Conservation (phyloP, 106 monocot species). For the Dioscorea dumetorum region DNA sequence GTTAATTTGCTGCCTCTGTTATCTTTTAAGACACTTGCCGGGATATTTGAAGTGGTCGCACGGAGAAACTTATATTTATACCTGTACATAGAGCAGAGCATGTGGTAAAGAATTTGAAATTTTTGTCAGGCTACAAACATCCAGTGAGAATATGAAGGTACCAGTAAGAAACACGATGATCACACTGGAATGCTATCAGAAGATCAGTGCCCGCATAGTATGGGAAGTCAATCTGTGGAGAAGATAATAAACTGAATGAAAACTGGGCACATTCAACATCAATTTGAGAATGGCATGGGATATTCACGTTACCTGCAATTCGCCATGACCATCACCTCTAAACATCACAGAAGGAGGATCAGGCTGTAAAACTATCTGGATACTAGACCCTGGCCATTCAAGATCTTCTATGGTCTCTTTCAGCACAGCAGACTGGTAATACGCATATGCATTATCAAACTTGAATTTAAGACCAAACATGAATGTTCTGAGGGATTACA, state of each 20-base stretch:
- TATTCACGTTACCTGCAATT: conserved; percentile 59
- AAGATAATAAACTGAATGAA: not conserved
- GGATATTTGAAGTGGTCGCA: conserved; percentile 81
- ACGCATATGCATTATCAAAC: not conserved
- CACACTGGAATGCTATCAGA: conserved; percentile 85
- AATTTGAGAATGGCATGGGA: no score
- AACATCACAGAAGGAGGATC: conserved; percentile 81
- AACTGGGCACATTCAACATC: no score
- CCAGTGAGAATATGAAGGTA: conserved; percentile 7
- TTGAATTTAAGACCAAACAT: not conserved
- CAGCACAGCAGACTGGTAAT: conserved; percentile 59
- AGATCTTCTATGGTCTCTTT: conserved; percentile 98
- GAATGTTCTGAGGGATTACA: no score
- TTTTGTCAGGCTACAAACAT: no score
- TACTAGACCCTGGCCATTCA: conserved; percentile 90
- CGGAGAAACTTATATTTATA: conserved; percentile 96
- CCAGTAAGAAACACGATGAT: conserved; percentile 61
- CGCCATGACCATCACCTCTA: conserved; percentile 92
- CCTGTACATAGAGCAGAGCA: conserved; percentile 22
- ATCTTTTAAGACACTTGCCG: conserved; percentile 69
- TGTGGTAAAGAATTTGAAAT: not conserved
- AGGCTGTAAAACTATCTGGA: conserved; percentile 72
- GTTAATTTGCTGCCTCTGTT: conserved; percentile 90
- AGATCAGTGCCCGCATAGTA: conserved; percentile 77
- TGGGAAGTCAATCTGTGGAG: conserved; percentile 71